Base-by-base conservation (phyloP, 495 filamentous ascomycete genomes). In the Hypoxylon lienhwacheense region DNA sequence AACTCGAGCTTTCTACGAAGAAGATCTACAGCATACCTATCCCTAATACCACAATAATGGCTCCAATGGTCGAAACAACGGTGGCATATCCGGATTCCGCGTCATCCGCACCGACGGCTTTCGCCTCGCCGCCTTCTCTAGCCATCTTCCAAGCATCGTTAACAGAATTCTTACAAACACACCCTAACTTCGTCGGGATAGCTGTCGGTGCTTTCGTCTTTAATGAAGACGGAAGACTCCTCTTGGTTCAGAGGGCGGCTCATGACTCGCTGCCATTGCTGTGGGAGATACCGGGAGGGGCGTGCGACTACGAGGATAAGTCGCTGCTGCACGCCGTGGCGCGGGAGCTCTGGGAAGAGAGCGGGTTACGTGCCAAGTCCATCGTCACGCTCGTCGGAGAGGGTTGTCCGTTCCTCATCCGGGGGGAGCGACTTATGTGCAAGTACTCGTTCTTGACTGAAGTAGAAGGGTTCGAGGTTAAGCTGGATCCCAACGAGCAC, bases 271-370 rank as follows among this genome's bases (percentile, higher is more conserved):
- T 76, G 56, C 77, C 79, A 0, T 40, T 71, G 31, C 65, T 52
- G 21, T 81, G 81, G 81, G 81, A 84, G 63, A 61, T 77, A n/a
- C 80, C 80, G 1, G 81, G 81, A 31, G 81, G 81, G 20, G 68
- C 70, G n/a, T 63, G 67, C 45, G 80, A 84, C 53, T 43, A 46
- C 25, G 69, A 73, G 6, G 81, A 83, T 45, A 54, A 67, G 43
- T 74, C 76, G 2, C 51, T 83, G 11, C 60, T 82, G 25, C 73
- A 81, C 52, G 74, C 64, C 1, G 64, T 73, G 7, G 73, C 67
- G 16, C 59, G 81, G 8, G 81, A 84, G 66, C 41, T 84, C n/a
- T 75, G 72, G 67, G 81, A 84, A 67, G 81, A 84, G 66, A 71
- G 72, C 10, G 75, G 75, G 8, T 55, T 84, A 19, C 39, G 60